Percentiles rank a stretch among this genome's conserved stretches.
Evolutionary conservation across 2,329 filamentous ascomycete species (phyloP).

Genomic region (Fusarium sp.): DNA sequence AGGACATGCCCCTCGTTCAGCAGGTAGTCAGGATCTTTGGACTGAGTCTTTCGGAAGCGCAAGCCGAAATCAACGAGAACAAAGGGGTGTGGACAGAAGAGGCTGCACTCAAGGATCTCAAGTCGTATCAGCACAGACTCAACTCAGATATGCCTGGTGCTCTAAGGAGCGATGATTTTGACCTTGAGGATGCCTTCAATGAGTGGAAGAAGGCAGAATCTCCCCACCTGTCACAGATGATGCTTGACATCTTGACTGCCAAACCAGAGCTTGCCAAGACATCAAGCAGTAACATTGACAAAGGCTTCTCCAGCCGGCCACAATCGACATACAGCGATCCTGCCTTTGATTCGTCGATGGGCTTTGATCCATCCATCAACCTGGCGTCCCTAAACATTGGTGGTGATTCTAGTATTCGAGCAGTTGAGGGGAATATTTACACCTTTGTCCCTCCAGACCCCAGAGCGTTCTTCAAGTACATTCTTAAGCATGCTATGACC

Average conservation of each 20-base stretch:
- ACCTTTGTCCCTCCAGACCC: slow-evolving; percentile 91
- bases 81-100: slow-evolving; percentile 89
- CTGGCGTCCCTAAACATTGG: slow-evolving; percentile 73
- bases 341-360: slow-evolving; percentile 57
- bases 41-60: slow-evolving; percentile 80
- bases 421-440: slow-evolving; percentile 75
- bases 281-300: slow-evolving; percentile 69
- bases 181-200: slow-evolving; percentile 87
- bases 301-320: slow-evolving; percentile 64
- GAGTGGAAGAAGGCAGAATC: slow-evolving; percentile 92
- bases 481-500: slow-evolving; percentile 80
- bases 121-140: slow-evolving; percentile 90
- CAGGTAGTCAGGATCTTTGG: slow-evolving; percentile 89
- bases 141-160: slow-evolving; percentile 83
- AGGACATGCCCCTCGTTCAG: slow-evolving; percentile 95
- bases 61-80: slow-evolving; percentile 87
- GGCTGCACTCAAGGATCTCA: slow-evolving; percentile 89
- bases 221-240: slow-evolving; percentile 90
- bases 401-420: slow-evolving; percentile 62
- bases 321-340: slow-evolving; percentile 62
- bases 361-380: slow-evolving; percentile 75
- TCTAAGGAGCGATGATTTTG: slow-evolving; percentile 86
- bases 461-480: slow-evolving; percentile 82
- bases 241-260: slow-evolving; percentile 87
- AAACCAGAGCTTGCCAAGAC: slow-evolving; percentile 87